Conservation (phyloP, 306 rosid species). For the Castanea mollissima region DNA sequence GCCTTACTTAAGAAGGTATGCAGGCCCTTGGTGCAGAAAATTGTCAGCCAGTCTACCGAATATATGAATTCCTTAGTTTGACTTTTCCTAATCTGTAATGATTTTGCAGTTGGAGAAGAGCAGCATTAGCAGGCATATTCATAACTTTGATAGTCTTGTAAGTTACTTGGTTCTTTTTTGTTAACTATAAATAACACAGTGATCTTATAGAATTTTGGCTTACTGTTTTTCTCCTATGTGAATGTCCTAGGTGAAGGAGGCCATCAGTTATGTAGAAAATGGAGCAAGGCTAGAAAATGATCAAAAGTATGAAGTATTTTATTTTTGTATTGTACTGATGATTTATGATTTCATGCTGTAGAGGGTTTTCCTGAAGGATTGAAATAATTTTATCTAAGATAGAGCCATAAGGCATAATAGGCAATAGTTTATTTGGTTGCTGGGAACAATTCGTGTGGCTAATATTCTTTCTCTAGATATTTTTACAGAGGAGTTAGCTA, state of each 20-base stretch:
- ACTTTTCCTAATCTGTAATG: constrained; percentile 20
- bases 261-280: constrained; percentile 43
- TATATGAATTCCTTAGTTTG: constrained; percentile 23
- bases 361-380: constrained; percentile 6
- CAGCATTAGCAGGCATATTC: constrained; percentile 56
- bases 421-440: constrained; percentile 11
- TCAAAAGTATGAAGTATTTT: constrained; percentile 34
- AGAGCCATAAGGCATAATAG: constrained; percentile 7
- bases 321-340: background rate
- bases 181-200: constrained; percentile 4
- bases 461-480: background rate
- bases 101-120: constrained; percentile 72
- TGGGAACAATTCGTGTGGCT: background rate
- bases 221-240: constrained; percentile 10
- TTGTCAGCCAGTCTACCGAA: constrained; percentile 5
- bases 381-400: background rate
- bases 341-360: constrained; percentile 9
- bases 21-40: constrained; percentile 13
- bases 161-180: constrained; percentile 32
- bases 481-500: constrained; percentile 12
- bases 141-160: constrained; percentile 51
- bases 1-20: constrained; percentile 78
- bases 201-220: constrained; percentile 2
- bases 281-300: constrained; percentile 52
- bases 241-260: constrained; percentile 63